phyloP scores from a whole-genome alignment of 208 protist genomes.

The Trypanosoma platydactyli region DNA sequence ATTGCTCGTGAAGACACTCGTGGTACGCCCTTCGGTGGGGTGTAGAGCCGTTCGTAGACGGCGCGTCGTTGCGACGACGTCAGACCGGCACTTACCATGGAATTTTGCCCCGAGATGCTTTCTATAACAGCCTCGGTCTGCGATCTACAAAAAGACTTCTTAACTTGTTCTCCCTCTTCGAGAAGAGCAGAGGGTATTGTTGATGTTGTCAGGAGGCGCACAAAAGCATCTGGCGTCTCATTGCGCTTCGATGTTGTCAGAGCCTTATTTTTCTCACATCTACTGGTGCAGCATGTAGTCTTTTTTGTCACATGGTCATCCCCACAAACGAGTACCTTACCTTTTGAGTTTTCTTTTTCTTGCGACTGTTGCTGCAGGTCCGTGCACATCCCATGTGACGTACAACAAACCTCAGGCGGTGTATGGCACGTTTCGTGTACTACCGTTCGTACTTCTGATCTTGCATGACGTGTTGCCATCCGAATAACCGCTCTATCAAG shows the following conservation, averaged over 20 bases:
- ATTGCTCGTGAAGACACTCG: constrained; percentile 1
- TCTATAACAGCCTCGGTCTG: constrained; percentile 10
- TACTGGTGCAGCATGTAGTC: no score
- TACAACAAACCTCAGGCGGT: neutral
- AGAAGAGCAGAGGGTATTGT: constrained; percentile 15
- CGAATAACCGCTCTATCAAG: constrained; percentile 27
- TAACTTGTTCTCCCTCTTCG: constrained; percentile 3
- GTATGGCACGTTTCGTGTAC: neutral
- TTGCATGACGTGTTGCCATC: neutral
- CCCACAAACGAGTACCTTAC: no score
- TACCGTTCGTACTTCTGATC: neutral
- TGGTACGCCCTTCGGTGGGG: constrained; percentile 18
- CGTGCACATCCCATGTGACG: no score
- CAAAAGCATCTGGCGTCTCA: neutral
- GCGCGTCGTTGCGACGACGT: neutral
- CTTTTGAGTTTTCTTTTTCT: no score
- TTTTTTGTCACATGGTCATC: no score
- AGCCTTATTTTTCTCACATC: neutral
- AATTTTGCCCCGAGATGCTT: neutral
- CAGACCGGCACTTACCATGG: neutral
- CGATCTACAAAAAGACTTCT: neutral
- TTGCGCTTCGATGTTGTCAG: neutral
- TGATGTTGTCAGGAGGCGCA: constrained; percentile 12
- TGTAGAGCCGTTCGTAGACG: constrained; percentile 55
- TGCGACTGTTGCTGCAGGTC: neutral